Conservation (phyloP, 2,329 filamentous ascomycete genomes). For the Microcyclospora tardicrescens region DNA sequence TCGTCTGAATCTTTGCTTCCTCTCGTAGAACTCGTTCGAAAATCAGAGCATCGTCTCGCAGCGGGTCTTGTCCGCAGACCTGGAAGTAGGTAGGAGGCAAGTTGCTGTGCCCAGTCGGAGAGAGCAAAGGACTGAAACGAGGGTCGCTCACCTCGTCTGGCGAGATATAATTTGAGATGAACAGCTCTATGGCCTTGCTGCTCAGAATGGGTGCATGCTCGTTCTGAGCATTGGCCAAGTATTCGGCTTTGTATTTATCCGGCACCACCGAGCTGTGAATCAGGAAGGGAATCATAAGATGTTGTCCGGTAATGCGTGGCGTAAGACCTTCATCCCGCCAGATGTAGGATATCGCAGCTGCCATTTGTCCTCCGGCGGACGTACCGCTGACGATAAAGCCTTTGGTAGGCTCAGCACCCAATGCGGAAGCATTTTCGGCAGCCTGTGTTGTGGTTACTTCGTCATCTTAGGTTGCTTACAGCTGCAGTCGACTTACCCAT, state of each 20-base stretch:
- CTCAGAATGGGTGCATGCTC: constrained; percentile 14
- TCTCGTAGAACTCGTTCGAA: constrained; percentile 31
- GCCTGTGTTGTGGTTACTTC: constrained; percentile 26
- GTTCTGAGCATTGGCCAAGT: constrained; percentile 25
- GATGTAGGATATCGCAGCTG: constrained; percentile 33
- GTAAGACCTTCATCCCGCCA: constrained; percentile 29
- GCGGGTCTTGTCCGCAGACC: constrained; percentile 36
- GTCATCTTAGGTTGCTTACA: neutral
- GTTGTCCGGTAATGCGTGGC: constrained; percentile 33
- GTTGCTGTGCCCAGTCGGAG: constrained; percentile 22
- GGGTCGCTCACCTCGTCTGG: constrained; percentile 17
- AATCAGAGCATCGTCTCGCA: constrained; percentile 37
- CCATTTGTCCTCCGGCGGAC: constrained; percentile 41
- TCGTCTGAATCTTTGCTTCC: constrained; percentile 28
- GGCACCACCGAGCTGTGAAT: constrained; percentile 30
- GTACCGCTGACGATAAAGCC: constrained; percentile 41
- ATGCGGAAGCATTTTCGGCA: constrained; percentile 13
- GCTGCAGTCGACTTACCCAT: constrained; percentile 22
- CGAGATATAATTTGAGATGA: constrained; percentile 9
- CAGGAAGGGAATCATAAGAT: constrained; percentile 35
- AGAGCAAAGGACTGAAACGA: constrained; percentile 19
- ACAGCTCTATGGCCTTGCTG: constrained; percentile 11
- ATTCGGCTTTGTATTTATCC: constrained; percentile 26
- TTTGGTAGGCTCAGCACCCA: constrained; percentile 29
- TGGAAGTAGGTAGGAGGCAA: constrained; percentile 36